phyloP scores from a whole-genome alignment of 208 protist species.

The Trypanosoma vivax region DNA sequence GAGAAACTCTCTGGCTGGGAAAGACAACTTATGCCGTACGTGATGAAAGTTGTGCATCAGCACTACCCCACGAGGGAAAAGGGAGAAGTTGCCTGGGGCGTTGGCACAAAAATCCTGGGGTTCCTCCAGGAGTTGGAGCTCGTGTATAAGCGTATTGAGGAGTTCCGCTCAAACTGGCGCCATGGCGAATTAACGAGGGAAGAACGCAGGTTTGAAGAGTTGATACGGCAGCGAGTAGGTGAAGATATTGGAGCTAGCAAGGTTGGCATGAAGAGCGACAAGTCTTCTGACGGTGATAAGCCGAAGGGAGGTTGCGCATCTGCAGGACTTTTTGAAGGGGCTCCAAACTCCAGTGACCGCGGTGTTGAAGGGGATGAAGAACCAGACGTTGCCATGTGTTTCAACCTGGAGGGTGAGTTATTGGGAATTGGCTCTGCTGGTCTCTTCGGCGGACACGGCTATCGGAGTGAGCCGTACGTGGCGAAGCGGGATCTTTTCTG shows the following conservation, averaged over 20 bases:
- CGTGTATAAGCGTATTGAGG: slow-evolving; percentile 36
- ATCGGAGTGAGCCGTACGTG: slow-evolving; percentile 23
- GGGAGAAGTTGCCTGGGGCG: background rate
- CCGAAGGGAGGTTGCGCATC: background rate
- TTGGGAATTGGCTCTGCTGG: slow-evolving; percentile 57
- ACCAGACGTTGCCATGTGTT: slow-evolving; percentile 77
- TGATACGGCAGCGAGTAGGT: slow-evolving; percentile 55
- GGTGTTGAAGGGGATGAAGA: slow-evolving; percentile 21
- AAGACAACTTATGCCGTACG: slow-evolving; percentile 37
- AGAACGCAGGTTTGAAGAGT: slow-evolving; percentile 49
- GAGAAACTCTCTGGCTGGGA: slow-evolving; percentile 44
- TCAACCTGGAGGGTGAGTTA: slow-evolving; percentile 45
- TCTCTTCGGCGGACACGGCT: slow-evolving; percentile 73
- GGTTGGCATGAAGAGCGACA: background rate
- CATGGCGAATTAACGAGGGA: slow-evolving; percentile 19
- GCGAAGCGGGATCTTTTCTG: background rate
- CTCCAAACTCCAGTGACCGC: too few relatives aligned
- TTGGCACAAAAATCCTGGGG: slow-evolving; percentile 36
- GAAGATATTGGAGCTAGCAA: slow-evolving; percentile 19
- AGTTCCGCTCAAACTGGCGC: slow-evolving; percentile 9
- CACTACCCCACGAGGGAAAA: slow-evolving; percentile 1
- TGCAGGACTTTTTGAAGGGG: too few relatives aligned
- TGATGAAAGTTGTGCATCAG: slow-evolving; percentile 50
- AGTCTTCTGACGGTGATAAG: slow-evolving; percentile 3
- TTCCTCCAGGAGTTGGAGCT: slow-evolving; percentile 63